These are phyloP conservation scores for Neonectria magnoliae DNA, from an alignment of 2,329 filamentous ascomycete species.

Conservation along the genomic window DNA sequence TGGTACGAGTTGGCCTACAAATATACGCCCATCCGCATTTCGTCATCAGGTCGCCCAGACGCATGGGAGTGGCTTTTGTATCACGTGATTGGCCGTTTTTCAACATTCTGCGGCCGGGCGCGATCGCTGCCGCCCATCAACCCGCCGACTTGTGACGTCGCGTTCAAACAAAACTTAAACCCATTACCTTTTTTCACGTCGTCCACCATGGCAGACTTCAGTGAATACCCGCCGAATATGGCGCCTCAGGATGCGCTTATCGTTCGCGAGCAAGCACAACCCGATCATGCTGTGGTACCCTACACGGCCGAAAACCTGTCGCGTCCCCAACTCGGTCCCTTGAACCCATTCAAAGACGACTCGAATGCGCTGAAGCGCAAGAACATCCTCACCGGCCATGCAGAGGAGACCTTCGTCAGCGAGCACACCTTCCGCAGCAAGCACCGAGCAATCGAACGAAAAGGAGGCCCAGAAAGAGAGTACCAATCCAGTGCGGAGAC, in stretches of 20 bases:
- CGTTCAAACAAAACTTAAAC: constrained; percentile 6
- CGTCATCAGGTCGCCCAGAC: neutral
- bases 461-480: constrained; percentile 65
- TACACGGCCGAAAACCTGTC: constrained; percentile 79
- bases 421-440: constrained; percentile 90
- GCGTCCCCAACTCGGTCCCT: constrained; percentile 72
- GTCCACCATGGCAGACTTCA: constrained; percentile 66
- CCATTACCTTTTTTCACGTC: neutral
- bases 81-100: constrained; percentile 4
- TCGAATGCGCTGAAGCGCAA: constrained; percentile 74
- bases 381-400: constrained; percentile 85
- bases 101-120: neutral
- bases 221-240: constrained; percentile 74
- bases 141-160: constrained; percentile 19
- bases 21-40: neutral
- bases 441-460: constrained; percentile 83
- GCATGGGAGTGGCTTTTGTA: neutral
- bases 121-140: neutral
- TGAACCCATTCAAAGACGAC: constrained; percentile 78
- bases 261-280: constrained; percentile 62
- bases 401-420: constrained; percentile 88
- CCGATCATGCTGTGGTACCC: constrained; percentile 69
- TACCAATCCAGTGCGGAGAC: constrained; percentile 63
- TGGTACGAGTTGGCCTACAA: neutral
- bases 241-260: constrained; percentile 71